Conservation (phyloP, 129 eudicot species). For the Cynara cardunculus region DNA sequence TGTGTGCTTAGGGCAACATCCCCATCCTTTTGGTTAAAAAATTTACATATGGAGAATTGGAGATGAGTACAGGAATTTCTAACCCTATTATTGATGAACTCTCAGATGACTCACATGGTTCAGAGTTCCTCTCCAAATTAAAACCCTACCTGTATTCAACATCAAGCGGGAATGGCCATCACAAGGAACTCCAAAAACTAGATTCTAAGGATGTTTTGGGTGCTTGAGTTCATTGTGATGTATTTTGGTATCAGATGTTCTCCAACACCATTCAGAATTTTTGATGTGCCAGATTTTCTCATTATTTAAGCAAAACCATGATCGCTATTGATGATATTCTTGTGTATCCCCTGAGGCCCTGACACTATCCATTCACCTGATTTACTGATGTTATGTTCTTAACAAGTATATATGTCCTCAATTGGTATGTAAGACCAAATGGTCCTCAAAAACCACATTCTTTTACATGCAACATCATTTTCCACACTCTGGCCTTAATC, state of each 20-base stretch:
- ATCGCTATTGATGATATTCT: not conserved
- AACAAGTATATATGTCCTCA: not conserved
- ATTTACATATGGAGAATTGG: not conserved
- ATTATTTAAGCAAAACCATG: not conserved
- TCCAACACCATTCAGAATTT: not conserved
- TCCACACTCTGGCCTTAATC: not conserved
- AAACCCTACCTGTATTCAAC: not conserved
- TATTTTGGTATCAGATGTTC: not conserved
- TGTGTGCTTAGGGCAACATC: not conserved
- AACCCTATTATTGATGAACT: not conserved
- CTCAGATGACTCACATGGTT: not conserved
- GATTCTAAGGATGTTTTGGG: not conserved
- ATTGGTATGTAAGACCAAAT: not conserved
- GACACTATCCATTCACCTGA: not conserved
- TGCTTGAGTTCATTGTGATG: not conserved
- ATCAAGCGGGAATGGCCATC: not conserved
- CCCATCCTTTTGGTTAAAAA: not conserved
- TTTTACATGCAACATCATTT: not conserved
- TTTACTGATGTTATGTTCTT: not conserved
- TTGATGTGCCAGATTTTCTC: not conserved
- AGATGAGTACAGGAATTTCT: not conserved
- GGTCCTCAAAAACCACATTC: not conserved
- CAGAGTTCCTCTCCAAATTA: not conserved
- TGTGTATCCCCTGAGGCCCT: not conserved
- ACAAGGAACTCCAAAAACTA: not conserved